A percentile compares a stretch with the other conserved stretches of the same genome.
Conservation (phyloP, 345 rosid species). For the Acer yangbiense region DNA sequence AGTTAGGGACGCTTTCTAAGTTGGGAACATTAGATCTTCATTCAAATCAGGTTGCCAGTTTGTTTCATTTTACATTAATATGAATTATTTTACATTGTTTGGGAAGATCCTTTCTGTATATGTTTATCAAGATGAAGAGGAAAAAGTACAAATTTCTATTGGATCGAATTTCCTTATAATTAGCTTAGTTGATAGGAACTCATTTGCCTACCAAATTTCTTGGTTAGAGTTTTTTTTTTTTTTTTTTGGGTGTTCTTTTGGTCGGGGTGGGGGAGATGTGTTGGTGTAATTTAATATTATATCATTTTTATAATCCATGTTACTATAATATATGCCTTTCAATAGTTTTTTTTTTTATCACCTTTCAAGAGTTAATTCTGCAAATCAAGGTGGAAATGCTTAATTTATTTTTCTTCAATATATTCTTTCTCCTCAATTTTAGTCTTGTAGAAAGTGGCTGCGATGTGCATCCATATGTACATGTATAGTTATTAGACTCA, state of each 20-base stretch:
- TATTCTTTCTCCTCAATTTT: neutral
- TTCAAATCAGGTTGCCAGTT: conserved; percentile 68
- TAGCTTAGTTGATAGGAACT: neutral
- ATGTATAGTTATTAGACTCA: neutral
- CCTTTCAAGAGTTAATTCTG: neutral
- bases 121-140: neutral
- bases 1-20: conserved; percentile 62
- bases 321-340: neutral
- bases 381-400: neutral
- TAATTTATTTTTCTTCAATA: neutral
- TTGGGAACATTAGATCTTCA: conserved; percentile 87
- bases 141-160: neutral
- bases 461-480: neutral
- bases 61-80: conserved; percentile 6
- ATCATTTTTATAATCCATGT: neutral
- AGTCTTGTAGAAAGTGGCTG: neutral
- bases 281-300: no score
- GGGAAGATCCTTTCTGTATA: neutral
- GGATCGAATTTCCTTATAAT: neutral
- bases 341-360: neutral
- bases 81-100: neutral
- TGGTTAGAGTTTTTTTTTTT: no score
- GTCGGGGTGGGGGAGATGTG: neutral
- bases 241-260: neutral
- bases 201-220: neutral